A percentile compares a stretch with the other conserved stretches of the same genome.
phyloP scores from a whole-genome alignment of 768 basidiomycete species.

The Suillus tomentosus region DNA sequence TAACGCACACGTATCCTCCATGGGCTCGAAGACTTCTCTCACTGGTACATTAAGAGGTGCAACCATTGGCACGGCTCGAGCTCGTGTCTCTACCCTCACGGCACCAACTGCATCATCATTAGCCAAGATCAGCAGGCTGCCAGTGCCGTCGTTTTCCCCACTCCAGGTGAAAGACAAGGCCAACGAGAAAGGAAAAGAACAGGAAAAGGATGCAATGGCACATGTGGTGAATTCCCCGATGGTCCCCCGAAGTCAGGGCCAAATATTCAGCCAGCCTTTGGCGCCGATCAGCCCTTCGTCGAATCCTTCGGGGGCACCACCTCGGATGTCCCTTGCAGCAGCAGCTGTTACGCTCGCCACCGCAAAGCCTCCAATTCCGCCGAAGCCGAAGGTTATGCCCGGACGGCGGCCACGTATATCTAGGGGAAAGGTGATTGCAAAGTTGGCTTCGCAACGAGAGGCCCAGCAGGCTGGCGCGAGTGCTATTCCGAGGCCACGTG shows the following conservation, averaged over 20 bases:
- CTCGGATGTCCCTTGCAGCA: slow-evolving; percentile 31
- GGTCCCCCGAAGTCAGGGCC: slow-evolving; percentile 29
- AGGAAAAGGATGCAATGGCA: slow-evolving; percentile 26
- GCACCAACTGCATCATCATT: slow-evolving; percentile 80
- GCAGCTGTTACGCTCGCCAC: slow-evolving; percentile 30
- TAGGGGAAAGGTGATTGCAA: slow-evolving; percentile 78
- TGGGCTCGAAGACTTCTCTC: slow-evolving; percentile 30
- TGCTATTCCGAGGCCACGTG: slow-evolving; percentile 12
- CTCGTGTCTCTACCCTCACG: slow-evolving; percentile 49
- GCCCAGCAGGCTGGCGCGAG: slow-evolving; percentile 31
- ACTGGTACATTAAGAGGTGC: slow-evolving; percentile 14
- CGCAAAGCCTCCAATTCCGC: slow-evolving; percentile 22
- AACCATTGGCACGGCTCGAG: slow-evolving; percentile 17
- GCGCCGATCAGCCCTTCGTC: slow-evolving; percentile 16
- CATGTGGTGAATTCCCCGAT: slow-evolving; percentile 37
- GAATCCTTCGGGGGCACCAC: slow-evolving; percentile 24
- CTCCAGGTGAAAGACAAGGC: slow-evolving; percentile 21
- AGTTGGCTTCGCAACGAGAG: slow-evolving; percentile 70
- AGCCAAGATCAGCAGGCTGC: slow-evolving; percentile 49
- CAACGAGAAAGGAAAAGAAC: slow-evolving; percentile 15
- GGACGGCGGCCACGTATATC: slow-evolving; percentile 77
- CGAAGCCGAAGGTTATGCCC: slow-evolving; percentile 34
- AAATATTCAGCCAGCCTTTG: slow-evolving; percentile 59
- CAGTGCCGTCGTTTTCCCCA: slow-evolving; percentile 20
- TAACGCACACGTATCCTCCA: slow-evolving; percentile 28